These are phyloP conservation scores for Stentor roeselii DNA, from an alignment of 73 alveolate genomes.

Conservation along the genomic window DNA sequence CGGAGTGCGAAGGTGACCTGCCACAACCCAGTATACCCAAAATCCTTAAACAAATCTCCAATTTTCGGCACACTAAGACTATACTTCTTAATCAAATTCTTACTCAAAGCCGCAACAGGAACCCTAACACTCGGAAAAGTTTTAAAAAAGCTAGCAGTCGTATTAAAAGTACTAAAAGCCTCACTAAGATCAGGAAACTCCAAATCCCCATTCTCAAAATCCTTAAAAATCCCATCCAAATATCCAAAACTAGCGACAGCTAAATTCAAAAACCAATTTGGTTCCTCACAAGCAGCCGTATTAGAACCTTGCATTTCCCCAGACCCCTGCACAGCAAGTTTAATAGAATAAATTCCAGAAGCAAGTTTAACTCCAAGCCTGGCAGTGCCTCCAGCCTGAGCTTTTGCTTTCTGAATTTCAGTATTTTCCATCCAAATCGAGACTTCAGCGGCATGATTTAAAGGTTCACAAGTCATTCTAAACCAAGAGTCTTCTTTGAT, in stretches of 20 bases:
- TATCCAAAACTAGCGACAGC: not conserved
- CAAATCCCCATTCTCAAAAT: not conserved
- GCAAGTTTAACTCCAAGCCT: not conserved
- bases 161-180: not conserved
- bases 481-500: not conserved
- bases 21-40: slow-evolving; percentile 13
- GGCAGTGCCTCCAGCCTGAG: not conserved
- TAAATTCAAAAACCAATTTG: not conserved
- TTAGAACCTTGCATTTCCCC: not conserved
- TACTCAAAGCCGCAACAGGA: not conserved
- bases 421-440: not conserved
- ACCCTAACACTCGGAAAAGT: not conserved
- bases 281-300: not conserved
- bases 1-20: slow-evolving; percentile 7
- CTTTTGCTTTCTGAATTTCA: not conserved
- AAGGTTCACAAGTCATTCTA: not conserved
- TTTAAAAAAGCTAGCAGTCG: not conserved
- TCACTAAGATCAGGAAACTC: not conserved
- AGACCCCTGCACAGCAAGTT: not conserved
- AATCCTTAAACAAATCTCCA: not conserved
- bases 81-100: not conserved
- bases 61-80: not conserved
- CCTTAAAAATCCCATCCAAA: not conserved
- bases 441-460: not conserved
- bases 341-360: not conserved